Percentiles rank a stretch among this genome's conserved stretches.
Evolutionary conservation across 306 rosid species (phyloP).

Genomic region (Cicer judaicum): DNA sequence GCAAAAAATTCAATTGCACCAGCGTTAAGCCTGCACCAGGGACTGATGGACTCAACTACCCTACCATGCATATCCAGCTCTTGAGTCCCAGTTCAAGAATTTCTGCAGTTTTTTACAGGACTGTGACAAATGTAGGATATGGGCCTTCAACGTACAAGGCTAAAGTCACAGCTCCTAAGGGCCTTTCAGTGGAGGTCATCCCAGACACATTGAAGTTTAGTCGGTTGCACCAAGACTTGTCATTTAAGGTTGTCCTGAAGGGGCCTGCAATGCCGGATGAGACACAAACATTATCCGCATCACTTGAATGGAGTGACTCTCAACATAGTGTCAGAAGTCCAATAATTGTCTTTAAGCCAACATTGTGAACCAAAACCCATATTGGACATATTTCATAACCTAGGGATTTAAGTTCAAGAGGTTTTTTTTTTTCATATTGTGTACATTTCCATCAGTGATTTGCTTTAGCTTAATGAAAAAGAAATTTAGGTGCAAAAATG

Average conservation of each 20-base stretch:
- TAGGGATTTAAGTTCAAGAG: conserved; percentile 31
- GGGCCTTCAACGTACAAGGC: conserved; percentile 62
- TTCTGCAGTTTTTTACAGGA: conserved; percentile 64
- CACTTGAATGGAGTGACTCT: conserved; percentile 70
- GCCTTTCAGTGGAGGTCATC: conserved; percentile 56
- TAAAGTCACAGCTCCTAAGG: conserved; percentile 55
- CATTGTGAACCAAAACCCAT: not conserved
- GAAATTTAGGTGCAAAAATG: not conserved
- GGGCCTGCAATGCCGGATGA: conserved; percentile 51
- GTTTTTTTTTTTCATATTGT: not conserved
- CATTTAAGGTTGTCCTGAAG: conserved; percentile 63
- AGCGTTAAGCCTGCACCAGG: conserved; percentile 48
- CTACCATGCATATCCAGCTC: conserved; percentile 63
- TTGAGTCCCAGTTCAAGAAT: conserved; percentile 23
- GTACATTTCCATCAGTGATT: conserved; percentile 28
- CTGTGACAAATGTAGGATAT: conserved; percentile 68
- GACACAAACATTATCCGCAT: conserved; percentile 36
- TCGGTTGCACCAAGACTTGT: conserved; percentile 41
- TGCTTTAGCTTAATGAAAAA: conserved; percentile 34
- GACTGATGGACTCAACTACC: conserved; percentile 84
- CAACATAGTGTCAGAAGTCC: conserved; percentile 65
- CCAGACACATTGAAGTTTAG: conserved; percentile 60
- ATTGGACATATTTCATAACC: conserved; percentile 5
- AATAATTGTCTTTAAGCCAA: conserved; percentile 52
- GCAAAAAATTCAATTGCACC: conserved; percentile 52